A percentile compares a stretch with the other conserved stretches of the same genome.
Evolutionary conservation across 768 basidiomycete genomes (phyloP).

Genomic region (Lanmaoa rubissima): DNA sequence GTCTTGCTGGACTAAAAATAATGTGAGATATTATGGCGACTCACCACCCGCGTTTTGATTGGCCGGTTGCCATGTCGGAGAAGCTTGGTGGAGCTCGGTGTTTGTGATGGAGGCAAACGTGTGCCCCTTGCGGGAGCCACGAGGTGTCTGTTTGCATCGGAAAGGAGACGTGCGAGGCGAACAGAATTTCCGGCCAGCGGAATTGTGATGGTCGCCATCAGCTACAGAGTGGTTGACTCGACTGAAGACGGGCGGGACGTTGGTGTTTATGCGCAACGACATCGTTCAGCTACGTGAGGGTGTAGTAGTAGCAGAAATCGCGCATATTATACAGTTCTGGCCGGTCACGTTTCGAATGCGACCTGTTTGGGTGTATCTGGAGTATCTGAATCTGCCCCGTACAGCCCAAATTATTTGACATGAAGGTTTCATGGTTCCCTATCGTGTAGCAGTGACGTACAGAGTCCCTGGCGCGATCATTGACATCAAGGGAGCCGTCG

Average conservation of each 20-base stretch:
- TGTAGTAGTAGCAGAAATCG: constrained; percentile 1
- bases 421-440: constrained; percentile 14
- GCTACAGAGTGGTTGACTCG: constrained; percentile 18
- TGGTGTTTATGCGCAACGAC: constrained; percentile 32
- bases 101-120: constrained; percentile 34
- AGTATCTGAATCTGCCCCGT: constrained; percentile 7
- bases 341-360: constrained; percentile 28
- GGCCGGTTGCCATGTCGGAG: constrained; percentile 21
- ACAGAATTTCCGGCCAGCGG: constrained; percentile 11
- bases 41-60: constrained; percentile 31
- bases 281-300: constrained; percentile 20
- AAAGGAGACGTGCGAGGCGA: constrained; percentile 24
- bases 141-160: constrained; percentile 25
- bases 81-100: constrained; percentile 30
- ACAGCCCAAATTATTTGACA: constrained; percentile 9
- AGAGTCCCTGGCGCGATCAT: constrained; percentile 20
- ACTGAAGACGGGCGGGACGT: constrained; percentile 22
- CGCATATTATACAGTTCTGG: constrained; percentile 22
- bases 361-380: constrained; percentile 12
- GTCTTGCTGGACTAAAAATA: constrained; percentile 12
- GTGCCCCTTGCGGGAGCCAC: constrained; percentile 32
- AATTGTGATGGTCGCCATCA: constrained; percentile 14
- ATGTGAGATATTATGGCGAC: constrained; percentile 19
- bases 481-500: constrained; percentile 3
- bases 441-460: constrained; percentile 16